These are phyloP conservation scores for Rhodotorula sp. DNA, from an alignment of 1,284 basidiomycete species.

Conservation along the genomic window DNA sequence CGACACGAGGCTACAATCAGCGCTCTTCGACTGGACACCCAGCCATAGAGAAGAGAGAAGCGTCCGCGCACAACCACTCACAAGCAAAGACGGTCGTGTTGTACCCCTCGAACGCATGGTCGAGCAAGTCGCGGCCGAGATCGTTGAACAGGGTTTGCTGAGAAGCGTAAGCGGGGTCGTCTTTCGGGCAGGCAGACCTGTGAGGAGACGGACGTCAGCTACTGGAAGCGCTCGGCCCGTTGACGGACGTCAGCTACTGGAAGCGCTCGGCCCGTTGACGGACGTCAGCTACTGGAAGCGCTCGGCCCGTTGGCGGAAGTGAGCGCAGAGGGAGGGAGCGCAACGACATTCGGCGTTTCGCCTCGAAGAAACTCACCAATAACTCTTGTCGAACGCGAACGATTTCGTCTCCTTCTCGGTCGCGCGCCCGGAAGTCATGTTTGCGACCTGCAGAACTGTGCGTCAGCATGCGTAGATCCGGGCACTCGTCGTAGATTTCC, in stretches of 20 bases:
- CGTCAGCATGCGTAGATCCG: not conserved
- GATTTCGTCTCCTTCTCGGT: conserved; percentile 77
- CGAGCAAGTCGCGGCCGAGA: conserved; percentile 86
- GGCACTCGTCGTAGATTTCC: too few relatives aligned
- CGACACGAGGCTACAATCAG: too few relatives aligned
- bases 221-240: not conserved
- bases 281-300: not conserved
- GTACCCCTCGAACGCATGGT: conserved; percentile 94
- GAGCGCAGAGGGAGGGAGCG: not conserved
- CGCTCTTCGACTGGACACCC: too few relatives aligned
- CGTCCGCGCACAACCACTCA: conserved; percentile 56
- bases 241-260: not conserved
- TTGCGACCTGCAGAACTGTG: conserved; percentile 4
- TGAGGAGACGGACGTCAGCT: not conserved
- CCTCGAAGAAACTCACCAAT: conserved; percentile 53
- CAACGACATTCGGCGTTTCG: too few relatives aligned
- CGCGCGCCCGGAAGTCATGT: conserved; percentile 2
- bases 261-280: not conserved
- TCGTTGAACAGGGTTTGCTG: conserved; percentile 94
- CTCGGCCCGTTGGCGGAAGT: not conserved
- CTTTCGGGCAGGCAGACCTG: conserved; percentile 80
- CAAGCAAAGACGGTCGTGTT: conserved; percentile 97
- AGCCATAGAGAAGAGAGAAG: not conserved
- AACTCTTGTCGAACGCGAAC: conserved; percentile 93
- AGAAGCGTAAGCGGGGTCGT: conserved; percentile 83